Base-by-base conservation (phyloP, 2,329 filamentous ascomycete species). In the Fusarium longipes region DNA sequence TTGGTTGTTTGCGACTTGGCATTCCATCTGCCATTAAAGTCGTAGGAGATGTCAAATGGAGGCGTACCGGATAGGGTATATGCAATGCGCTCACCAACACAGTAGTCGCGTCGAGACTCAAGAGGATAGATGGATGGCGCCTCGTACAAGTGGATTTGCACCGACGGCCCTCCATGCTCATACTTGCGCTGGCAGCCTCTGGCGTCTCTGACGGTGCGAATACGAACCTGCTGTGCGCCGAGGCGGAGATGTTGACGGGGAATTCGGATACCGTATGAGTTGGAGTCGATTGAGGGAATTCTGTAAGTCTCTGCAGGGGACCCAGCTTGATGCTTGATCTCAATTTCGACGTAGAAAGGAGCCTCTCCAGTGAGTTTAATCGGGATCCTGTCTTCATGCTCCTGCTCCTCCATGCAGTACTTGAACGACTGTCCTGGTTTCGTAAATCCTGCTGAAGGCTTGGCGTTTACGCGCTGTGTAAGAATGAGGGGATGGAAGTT, bases 351-450 rank as follows among this genome's bases (percentile, higher is more conserved):
- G 45, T 90, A 90, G 81, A 99, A 99, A 0, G 96, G 96, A 8
- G 95, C 88, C 17, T 90, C 83, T 36, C 96, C 96, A 60, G 91
- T 91, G 18, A 99, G 84, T 3, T 87, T 89, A 60, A 99, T 91
- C 0, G 95, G 94, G 54, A 99, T 97, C 38, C 87, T 89, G 74
- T 99, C 94, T 73, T 96, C 93, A 30, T 89, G 88, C 53, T 88
- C 88, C 49, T 91, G 87, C 72, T 97, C 93, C 45, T 93, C 89
- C 77, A 93, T 91, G 80, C 96, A 99, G 79, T 95, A 97, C 76
- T 96, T 97, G 83, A 97, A 97, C 1, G 93, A 94, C 77, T 96
- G 96, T 17, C 94, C 94, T 5, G 94, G 93, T 69, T 92, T 92
- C 59, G 86, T 85, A 75, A 99, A 99, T 7, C 86, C 84, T 6